phyloP scores from a whole-genome alignment of 495 filamentous ascomycete species.

The Hypoxylon fragiforme region DNA sequence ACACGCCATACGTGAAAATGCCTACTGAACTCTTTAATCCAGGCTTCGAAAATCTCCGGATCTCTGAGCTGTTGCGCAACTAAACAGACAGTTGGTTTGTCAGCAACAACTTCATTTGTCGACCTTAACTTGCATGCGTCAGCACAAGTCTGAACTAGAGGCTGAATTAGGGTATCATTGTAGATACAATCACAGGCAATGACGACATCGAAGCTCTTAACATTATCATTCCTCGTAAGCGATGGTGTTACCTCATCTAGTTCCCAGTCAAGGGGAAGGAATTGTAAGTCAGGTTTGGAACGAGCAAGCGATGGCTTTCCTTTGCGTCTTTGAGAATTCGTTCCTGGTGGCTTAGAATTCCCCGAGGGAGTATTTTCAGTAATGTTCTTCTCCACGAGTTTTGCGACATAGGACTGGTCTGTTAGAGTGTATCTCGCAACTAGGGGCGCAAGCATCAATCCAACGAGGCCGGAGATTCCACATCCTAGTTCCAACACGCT shows the following conservation, averaged over 20 bases:
- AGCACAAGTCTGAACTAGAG: constrained; percentile 82
- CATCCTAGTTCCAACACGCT: constrained; percentile 81
- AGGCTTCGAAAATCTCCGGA: constrained; percentile 80
- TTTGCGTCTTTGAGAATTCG: constrained; percentile 26
- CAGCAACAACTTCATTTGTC: constrained; percentile 7
- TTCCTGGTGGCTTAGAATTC: constrained; percentile 1
- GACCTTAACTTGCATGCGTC: constrained; percentile 68
- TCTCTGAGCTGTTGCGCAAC: constrained; percentile 86
- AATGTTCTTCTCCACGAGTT: constrained; percentile 74
- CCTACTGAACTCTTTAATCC: constrained; percentile 67
- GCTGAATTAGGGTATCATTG: constrained; percentile 79
- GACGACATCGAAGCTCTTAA: constrained; percentile 60
- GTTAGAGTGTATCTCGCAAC: constrained; percentile 75
- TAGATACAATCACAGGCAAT: constrained; percentile 90
- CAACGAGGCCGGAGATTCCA: constrained; percentile 79
- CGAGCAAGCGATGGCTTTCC: constrained; percentile 15
- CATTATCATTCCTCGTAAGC: constrained; percentile 35
- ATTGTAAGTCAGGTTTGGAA: constrained; percentile 43
- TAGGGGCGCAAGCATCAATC: constrained; percentile 61
- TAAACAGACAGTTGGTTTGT: constrained; percentile 56
- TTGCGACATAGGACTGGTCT: constrained; percentile 84
- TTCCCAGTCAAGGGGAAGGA: constrained; percentile 73
- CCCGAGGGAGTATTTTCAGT: constrained; percentile 54
- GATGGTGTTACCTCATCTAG: constrained; percentile 48
- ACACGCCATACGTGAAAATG: constrained; percentile 77